Conservation (phyloP, 1,284 basidiomycete genomes). For the Ustilago trichophora region DNA sequence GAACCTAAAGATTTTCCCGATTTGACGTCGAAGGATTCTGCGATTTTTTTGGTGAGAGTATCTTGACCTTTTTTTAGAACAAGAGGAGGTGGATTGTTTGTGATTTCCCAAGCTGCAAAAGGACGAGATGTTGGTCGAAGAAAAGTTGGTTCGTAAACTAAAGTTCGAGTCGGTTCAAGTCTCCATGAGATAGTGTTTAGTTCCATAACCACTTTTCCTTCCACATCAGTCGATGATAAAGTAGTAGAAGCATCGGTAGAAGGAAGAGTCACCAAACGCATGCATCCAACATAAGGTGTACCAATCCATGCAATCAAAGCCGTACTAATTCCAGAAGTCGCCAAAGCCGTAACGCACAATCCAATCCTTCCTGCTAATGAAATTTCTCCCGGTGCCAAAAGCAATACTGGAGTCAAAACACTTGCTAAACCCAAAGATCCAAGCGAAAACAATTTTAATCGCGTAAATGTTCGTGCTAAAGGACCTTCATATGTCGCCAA, state of each 20-base stretch:
- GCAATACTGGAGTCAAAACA: constrained; percentile 79
- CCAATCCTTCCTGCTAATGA: constrained; percentile 76
- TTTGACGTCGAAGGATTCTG: constrained; percentile 63
- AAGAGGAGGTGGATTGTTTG: constrained; percentile 34
- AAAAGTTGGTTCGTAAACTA: constrained; percentile 79
- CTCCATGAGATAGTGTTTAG: constrained; percentile 76
- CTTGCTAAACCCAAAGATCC: constrained; percentile 78
- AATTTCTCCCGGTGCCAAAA: constrained; percentile 79
- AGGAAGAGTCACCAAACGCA: constrained; percentile 55
- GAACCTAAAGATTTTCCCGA: constrained; percentile 76
- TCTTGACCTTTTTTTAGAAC: not conserved
- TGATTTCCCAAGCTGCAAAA: constrained; percentile 75
- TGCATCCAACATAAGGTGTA: constrained; percentile 71
- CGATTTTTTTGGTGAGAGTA: constrained; percentile 10
- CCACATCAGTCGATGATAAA: no score
- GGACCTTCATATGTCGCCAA: constrained; percentile 71
- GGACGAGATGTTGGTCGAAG: constrained; percentile 76
- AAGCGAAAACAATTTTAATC: constrained; percentile 83
- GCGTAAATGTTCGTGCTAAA: constrained; percentile 76
- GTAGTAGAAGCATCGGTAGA: not conserved
- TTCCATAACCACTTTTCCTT: constrained; percentile 5
- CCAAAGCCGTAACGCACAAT: constrained; percentile 76
- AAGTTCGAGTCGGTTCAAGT: constrained; percentile 73
- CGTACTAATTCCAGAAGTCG: constrained; percentile 77
- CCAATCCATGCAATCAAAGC: constrained; percentile 78